Conservation (phyloP, 208 protist species). For the Leishmania gerbilli region DNA sequence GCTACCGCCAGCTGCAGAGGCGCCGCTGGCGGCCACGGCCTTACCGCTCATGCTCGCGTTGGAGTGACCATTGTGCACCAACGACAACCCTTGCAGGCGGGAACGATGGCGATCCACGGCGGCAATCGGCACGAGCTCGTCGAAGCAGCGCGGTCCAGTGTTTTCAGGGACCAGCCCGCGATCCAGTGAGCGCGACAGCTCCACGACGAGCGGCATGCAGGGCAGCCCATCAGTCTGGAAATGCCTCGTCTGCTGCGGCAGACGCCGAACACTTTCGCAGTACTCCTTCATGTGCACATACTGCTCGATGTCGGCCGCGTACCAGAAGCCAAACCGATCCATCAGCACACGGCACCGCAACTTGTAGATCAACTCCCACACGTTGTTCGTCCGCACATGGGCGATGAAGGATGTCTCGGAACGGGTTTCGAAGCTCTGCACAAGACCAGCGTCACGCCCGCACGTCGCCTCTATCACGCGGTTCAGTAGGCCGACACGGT, state of each 20-base stretch:
- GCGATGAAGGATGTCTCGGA: slow-evolving; percentile 80
- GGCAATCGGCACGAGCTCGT: slow-evolving; percentile 60
- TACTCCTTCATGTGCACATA: slow-evolving; percentile 76
- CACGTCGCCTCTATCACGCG: slow-evolving; percentile 59
- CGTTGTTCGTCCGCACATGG: slow-evolving; percentile 44
- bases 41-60: neutral
- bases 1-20: neutral
- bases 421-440: slow-evolving; percentile 61
- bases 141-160: slow-evolving; percentile 47
- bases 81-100: slow-evolving; percentile 3
- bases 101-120: slow-evolving; percentile 61
- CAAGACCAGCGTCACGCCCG: slow-evolving; percentile 34
- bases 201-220: slow-evolving; percentile 86
- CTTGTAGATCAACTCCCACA: slow-evolving; percentile 62
- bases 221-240: slow-evolving; percentile 71
- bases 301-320: slow-evolving; percentile 55
- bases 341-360: slow-evolving; percentile 80
- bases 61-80: neutral
- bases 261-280: slow-evolving; percentile 66
- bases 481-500: slow-evolving; percentile 64
- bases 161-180: slow-evolving; percentile 26
- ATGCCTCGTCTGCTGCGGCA: slow-evolving; percentile 76
- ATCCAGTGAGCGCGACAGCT: slow-evolving; percentile 51
- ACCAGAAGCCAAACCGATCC: slow-evolving; percentile 85
- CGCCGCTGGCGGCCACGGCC: neutral